Evolutionary conservation across 2,329 filamentous ascomycete genomes (phyloP), one percentile per base, ranked within the genome.

Genomic region (Penicillium verrucosum): DNA sequence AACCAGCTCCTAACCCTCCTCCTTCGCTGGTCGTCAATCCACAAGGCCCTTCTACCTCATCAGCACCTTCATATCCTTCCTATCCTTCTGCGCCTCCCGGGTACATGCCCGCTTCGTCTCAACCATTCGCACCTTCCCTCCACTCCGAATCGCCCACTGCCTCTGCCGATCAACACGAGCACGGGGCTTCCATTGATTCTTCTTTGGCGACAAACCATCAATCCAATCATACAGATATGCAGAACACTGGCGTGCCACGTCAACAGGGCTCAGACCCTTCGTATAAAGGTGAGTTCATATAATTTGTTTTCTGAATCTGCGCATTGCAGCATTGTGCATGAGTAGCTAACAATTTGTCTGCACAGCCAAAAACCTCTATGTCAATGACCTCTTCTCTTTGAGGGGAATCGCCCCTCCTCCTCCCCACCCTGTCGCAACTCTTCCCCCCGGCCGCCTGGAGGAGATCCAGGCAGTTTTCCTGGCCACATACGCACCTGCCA

Each of bases 381-480:
- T 94, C 68, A 84, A 87, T 72, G 88, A 92, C 66, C 85, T 94
- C 41, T 85, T 92, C 63, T 73, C 77, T 18, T 80, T 89, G 59
- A 84, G 85, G 64, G 81, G 84, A 51, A 73, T 85, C 49, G 81
- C 85, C 42, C 82, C 84, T 3, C 78, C 81, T 23, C 79, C 83
- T 62, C 80, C 82, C 29, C 80, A 82, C 56, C 80, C 67, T 73
- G 78, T 70, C 73, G 82, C 66, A 43, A 76, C 73, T 51, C 70
- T 80, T 38, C 70, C 78, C 6, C 71, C 74, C 29, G 70, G 73
- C 7, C 74, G 74, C 56, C 79, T 89, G 48, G 84, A 86, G 65
- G 87, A 91, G 69, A 85, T 91, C 57, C 86, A 85, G 61, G 83
- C 83, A 59, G 77, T 93, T 16, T 95, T 89, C 73, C 82, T 84